Evolutionary conservation across 768 basidiomycete genomes (phyloP).

Genomic region (Boletus rubropictus): DNA sequence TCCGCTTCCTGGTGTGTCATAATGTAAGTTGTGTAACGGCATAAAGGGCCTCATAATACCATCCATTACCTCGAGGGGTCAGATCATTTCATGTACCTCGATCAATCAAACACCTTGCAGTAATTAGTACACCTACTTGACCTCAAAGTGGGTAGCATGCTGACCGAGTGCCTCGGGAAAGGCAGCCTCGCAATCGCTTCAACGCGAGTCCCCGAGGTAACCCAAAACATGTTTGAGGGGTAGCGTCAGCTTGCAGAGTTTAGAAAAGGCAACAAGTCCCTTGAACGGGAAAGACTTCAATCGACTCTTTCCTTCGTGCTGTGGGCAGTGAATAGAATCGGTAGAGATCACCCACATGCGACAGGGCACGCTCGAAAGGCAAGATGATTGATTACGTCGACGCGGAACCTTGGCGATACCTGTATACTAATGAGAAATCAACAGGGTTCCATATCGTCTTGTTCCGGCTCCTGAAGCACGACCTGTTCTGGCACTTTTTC

Average conservation of each 20-base stretch:
- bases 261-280: neutral
- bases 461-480: slow-evolving; percentile 40
- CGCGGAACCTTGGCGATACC: neutral
- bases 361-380: neutral
- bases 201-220: neutral
- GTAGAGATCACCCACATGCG: neutral
- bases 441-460: slow-evolving; percentile 35
- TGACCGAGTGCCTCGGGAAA: slow-evolving; percentile 7
- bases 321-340: neutral
- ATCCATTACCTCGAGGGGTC: slow-evolving; percentile 2
- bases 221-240: neutral
- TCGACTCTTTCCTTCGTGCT: neutral
- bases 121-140: neutral
- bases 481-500: slow-evolving; percentile 20
- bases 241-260: neutral
- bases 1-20: neutral
- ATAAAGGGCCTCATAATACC: neutral
- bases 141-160: neutral
- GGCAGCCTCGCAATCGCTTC: neutral
- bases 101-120: neutral
- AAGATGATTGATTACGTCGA: neutral
- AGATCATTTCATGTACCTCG: neutral
- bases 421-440: slow-evolving; percentile 6
- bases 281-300: neutral
- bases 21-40: slow-evolving; percentile 4